These are phyloP conservation scores for Alternaria burnsii DNA, from an alignment of 2,329 filamentous ascomycete genomes.

Conservation along the genomic window DNA sequence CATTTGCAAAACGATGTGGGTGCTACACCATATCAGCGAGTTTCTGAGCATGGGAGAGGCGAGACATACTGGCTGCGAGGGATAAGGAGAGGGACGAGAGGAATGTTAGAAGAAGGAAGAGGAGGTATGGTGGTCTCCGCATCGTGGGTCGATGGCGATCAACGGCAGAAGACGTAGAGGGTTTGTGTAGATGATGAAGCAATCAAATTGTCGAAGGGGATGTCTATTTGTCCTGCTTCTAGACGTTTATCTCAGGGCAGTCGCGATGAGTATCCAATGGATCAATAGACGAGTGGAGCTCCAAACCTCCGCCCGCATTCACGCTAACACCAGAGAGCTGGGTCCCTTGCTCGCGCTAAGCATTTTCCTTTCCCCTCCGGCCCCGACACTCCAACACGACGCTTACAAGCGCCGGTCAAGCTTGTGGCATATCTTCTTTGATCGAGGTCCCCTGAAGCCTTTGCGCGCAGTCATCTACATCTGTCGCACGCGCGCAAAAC, in stretches of 20 bases:
- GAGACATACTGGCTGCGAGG: constrained; percentile 55
- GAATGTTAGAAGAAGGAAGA: constrained; percentile 39
- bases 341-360: constrained; percentile 39
- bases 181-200: not conserved
- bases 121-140: constrained; percentile 31
- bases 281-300: constrained; percentile 16
- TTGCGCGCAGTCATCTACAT: constrained; percentile 6
- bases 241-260: not conserved
- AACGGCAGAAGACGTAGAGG: not conserved
- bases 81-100: constrained; percentile 50
- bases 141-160: constrained; percentile 21
- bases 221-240: not conserved
- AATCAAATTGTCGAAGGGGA: not conserved
- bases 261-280: not conserved
- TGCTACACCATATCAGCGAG: constrained; percentile 41
- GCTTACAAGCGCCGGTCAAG: constrained; percentile 23
- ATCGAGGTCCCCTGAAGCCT: not conserved
- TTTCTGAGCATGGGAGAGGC: not conserved
- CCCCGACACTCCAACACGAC: constrained; percentile 19
- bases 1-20: constrained; percentile 76
- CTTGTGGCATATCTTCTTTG: constrained; percentile 8
- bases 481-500: constrained; percentile 28
- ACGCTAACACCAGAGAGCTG: constrained; percentile 25
- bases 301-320: constrained; percentile 25
- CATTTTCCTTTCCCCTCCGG: constrained; percentile 44